A percentile compares a stretch with the other conserved stretches of the same genome.
Evolutionary conservation across 192 early-diverging fungal species (phyloP).

Genomic region (Coemansia sp.): DNA sequence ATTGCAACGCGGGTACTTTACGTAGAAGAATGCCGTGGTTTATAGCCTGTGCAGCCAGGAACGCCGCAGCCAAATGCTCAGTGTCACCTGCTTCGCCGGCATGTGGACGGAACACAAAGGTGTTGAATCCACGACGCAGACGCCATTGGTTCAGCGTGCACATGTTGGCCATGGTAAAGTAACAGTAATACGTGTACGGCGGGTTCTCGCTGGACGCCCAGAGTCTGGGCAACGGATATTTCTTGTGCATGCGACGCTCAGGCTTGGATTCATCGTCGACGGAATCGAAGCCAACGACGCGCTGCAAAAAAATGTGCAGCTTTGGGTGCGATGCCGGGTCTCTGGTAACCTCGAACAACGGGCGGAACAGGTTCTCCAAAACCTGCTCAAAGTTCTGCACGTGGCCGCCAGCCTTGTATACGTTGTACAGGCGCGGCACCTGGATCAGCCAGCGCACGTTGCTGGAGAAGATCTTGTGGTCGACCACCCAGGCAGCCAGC

Average conservation of each 20-base stretch:
- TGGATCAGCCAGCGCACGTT: slow-evolving; percentile 98
- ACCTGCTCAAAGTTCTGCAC: slow-evolving; percentile 76
- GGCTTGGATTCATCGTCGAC: slow-evolving; percentile 94
- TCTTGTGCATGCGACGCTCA: slow-evolving; percentile 78
- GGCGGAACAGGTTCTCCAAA: slow-evolving; percentile 80
- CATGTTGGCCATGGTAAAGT: slow-evolving; percentile 90
- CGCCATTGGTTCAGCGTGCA: slow-evolving; percentile 79
- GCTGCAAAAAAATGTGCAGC: slow-evolving; percentile 89
- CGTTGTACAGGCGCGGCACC: slow-evolving; percentile 85
- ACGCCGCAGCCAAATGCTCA: slow-evolving; percentile 87
- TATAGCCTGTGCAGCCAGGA: slow-evolving; percentile 83
- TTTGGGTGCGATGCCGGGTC: slow-evolving; percentile 87
- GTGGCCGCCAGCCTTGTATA: slow-evolving; percentile 69
- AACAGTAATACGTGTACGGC: slow-evolving; percentile 92
- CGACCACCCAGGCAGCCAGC: slow-evolving; percentile 86
- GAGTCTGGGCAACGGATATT: slow-evolving; percentile 68
- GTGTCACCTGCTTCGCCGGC: slow-evolving; percentile 95
- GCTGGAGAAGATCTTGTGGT: slow-evolving; percentile 84
- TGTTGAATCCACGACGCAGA: slow-evolving; percentile 74
- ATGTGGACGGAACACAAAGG: slow-evolving; percentile 92
- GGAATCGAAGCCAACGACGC: slow-evolving; percentile 90
- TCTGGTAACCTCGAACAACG: slow-evolving; percentile 87
- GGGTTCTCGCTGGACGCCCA: slow-evolving; percentile 71
- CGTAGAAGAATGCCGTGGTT: slow-evolving; percentile 90
- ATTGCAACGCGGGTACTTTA: slow-evolving; percentile 93